A percentile compares a stretch with the other conserved stretches of the same genome.
Conservation (phyloP, 352 stramenopile genomes). For the Vaucheria bursata region DNA sequence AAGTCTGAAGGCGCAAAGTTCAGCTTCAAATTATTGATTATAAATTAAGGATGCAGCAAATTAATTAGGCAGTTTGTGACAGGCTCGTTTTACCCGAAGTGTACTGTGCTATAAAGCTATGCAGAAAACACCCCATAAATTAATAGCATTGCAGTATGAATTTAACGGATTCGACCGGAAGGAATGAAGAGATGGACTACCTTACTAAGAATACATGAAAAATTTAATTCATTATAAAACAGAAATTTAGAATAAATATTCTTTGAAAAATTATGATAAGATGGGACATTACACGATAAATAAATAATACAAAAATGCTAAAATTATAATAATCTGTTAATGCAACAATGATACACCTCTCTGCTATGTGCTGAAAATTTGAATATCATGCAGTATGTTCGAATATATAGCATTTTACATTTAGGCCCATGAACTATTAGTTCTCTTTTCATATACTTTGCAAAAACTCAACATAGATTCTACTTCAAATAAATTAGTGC, state of each 20-base stretch:
- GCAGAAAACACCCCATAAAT: not conserved
- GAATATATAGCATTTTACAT: not conserved
- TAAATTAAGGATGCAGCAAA: not conserved
- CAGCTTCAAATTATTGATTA: not conserved
- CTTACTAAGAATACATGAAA: not conserved
- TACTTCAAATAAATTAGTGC: constrained; percentile 1
- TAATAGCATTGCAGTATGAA: not conserved
- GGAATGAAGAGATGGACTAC: not conserved
- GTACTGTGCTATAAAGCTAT: not conserved
- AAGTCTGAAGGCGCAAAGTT: constrained; percentile 14
- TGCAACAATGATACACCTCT: too few relatives aligned
- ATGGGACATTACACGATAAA: too few relatives aligned
- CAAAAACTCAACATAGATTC: not conserved
- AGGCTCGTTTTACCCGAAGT: not conserved
- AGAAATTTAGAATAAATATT: too few relatives aligned
- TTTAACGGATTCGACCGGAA: not conserved
- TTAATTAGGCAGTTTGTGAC: not conserved
- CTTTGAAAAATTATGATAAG: too few relatives aligned
- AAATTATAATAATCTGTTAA: too few relatives aligned
- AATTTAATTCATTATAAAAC: not conserved
- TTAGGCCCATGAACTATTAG: constrained; percentile 4
- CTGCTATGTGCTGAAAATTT: too few relatives aligned
- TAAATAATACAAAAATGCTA: too few relatives aligned
- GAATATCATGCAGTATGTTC: too few relatives aligned
- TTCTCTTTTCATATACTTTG: not conserved